Evolutionary conservation across 768 basidiomycete genomes (phyloP).

Genomic region (Hygrocybe coccinea): DNA sequence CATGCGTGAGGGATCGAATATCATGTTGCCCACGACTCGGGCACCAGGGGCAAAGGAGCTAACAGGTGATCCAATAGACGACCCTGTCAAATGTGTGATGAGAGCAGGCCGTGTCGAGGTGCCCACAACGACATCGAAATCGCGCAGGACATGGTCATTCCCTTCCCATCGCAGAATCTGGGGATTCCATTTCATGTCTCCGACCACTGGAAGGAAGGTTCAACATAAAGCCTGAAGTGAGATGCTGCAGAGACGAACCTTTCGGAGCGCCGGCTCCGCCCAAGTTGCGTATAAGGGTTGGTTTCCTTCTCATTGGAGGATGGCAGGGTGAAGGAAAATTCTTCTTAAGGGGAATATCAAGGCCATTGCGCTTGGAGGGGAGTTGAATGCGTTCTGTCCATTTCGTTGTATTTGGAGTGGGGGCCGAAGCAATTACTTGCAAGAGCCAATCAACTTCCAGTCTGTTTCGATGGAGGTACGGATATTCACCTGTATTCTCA

Average conservation of each 20-base stretch:
- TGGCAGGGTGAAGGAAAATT: constrained; percentile 41
- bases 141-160: constrained; percentile 85
- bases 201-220: constrained; percentile 57
- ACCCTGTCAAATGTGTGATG: constrained; percentile 89
- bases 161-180: constrained; percentile 90
- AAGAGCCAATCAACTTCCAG: constrained; percentile 6
- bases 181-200: constrained; percentile 98
- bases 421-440: constrained; percentile 30
- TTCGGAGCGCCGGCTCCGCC: constrained; percentile 64
- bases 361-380: constrained; percentile 33
- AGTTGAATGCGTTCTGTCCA: constrained; percentile 55
- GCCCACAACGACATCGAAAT: constrained; percentile 80
- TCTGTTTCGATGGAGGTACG: not conserved
- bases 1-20: constrained; percentile 92
- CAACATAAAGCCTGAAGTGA: not conserved
- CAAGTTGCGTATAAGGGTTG: constrained; percentile 83
- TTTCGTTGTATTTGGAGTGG: constrained; percentile 51
- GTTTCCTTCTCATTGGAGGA: constrained; percentile 59
- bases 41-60: constrained; percentile 72
- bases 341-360: constrained; percentile 45
- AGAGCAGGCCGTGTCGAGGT: constrained; percentile 89
- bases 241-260: constrained; percentile 43
- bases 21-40: constrained; percentile 95
- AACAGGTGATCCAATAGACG: constrained; percentile 76
- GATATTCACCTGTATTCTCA: constrained; percentile 39